Evolutionary conservation across 768 basidiomycete species (phyloP), one percentile per base, ranked within the genome.

Genomic region (Sarcomyxa edulis): DNA sequence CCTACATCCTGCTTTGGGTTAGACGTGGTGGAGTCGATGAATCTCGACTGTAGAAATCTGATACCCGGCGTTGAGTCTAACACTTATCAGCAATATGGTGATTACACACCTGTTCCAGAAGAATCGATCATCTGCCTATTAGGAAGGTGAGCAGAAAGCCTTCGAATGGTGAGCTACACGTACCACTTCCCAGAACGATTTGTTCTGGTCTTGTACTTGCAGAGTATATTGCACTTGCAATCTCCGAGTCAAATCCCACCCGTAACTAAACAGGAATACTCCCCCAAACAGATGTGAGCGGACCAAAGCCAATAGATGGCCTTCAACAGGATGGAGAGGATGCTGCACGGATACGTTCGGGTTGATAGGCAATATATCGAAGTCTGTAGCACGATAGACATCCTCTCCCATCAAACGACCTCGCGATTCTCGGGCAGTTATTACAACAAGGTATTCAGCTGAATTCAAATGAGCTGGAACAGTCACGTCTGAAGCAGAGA

Each of bases 381-480:
- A 98, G 53, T 92, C 87, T 15, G 85, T 84, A 9, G 91, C 91
- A 33, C 81, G 79, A 64, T 88, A 97, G 50, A 99, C 70, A 44
- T 94, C 82, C 46, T 95, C 79, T 3, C 84, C 78, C 66, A 92
- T 78, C 42, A 98, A 68, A 41, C 82, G 75, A 10, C 84, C 86
- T 47, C 76, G 78, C 23, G 81, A 76, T 48, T 82, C 81, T 32
- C 93, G 79, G 19, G 81, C 82, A 29, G 91, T 96, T 45, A 97
- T 71, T 27, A 96, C 69, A 46, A 99, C 76, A 34, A 98, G 62
- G 64, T 95, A 97, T 62, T 98, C 96, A 54, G 94, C 95, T 98
- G 46, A 25, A 43, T 6, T 15, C 8, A 1, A 33, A 31, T 23
- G 27, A 15, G 27, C 21, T 42, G 42, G 16, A 23, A 32, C 24